Conservation (phyloP, 805 yeast species). For the Myxozyma udenii region DNA sequence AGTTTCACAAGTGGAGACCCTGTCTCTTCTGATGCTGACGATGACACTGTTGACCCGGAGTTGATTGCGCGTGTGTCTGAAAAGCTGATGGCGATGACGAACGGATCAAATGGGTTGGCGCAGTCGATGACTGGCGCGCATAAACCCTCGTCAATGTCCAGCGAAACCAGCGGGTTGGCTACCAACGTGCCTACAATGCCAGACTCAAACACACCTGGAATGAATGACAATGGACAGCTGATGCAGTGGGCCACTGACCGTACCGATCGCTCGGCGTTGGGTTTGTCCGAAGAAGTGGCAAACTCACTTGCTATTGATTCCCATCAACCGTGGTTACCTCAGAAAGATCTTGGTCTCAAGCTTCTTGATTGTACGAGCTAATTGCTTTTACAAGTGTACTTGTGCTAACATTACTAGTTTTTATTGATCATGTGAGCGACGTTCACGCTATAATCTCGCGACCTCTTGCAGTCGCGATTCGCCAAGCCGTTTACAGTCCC, state of each 20-base stretch:
- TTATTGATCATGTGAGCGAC: slow-evolving; percentile 3
- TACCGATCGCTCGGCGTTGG: slow-evolving; percentile 12
- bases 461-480: slow-evolving; percentile 8
- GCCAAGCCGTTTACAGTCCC: slow-evolving; percentile 9
- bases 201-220: too few relatives aligned
- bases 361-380: slow-evolving; percentile 13
- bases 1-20: not conserved
- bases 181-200: not conserved
- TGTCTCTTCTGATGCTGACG: not conserved
- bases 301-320: slow-evolving; percentile 21
- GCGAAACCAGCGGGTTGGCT: not conserved
- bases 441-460: slow-evolving; percentile 8
- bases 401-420: not conserved
- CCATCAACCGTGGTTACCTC: slow-evolving; percentile 21
- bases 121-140: not conserved
- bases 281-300: slow-evolving; percentile 25
- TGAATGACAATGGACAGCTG: not conserved
- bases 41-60: not conserved
- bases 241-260: slow-evolving; percentile 17
- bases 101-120: too few relatives aligned
- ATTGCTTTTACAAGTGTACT: not conserved
- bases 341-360: slow-evolving; percentile 7
- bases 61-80: slow-evolving; percentile 2
- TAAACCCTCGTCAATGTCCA: not conserved
- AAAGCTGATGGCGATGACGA: not conserved